Percentiles rank a stretch among this genome's conserved stretches.
These are phyloP conservation scores for Lentinus brumalis DNA, from an alignment of 768 basidiomycete species.

Conservation along the genomic window DNA sequence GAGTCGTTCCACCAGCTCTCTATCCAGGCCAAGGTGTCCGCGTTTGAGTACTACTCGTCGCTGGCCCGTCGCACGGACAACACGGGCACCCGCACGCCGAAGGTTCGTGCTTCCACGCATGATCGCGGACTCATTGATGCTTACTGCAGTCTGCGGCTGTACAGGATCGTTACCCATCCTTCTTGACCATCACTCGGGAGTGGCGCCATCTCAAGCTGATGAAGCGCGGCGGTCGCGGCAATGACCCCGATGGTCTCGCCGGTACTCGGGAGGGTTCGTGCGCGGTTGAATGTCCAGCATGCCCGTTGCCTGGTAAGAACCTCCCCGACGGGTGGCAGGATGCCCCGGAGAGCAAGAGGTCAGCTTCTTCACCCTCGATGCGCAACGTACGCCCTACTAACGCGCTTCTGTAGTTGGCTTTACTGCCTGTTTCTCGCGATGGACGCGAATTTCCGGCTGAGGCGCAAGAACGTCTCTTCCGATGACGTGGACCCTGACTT, in stretches of 20 bases:
- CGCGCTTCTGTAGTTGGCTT: conserved; percentile 21
- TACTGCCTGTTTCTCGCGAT: conserved; percentile 29
- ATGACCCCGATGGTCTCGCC: conserved; percentile 20
- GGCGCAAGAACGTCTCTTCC: conserved; percentile 17
- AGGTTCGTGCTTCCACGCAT: background rate
- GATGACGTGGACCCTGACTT: conserved; percentile 24
- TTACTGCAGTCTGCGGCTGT: background rate
- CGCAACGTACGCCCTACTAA: too few species aligned
- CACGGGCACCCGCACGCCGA: conserved; percentile 20
- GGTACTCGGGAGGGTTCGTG: conserved; percentile 15
- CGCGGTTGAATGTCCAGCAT: conserved; percentile 27
- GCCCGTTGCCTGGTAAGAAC: conserved; percentile 26
- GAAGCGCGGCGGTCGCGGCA: conserved; percentile 25
- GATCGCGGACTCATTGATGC: background rate
- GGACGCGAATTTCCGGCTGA: conserved; percentile 34
- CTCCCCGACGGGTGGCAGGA: background rate
- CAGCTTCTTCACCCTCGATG: background rate
- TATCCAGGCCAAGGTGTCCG: conserved; percentile 36
- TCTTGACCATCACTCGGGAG: conserved; percentile 17
- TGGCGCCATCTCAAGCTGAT: conserved; percentile 25
- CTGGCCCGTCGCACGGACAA: conserved; percentile 34
- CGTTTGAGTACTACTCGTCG: conserved; percentile 35
- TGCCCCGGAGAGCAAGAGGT: conserved; percentile 15
- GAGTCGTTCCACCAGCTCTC: conserved; percentile 35
- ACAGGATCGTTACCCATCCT: conserved; percentile 23